A percentile compares a stretch with the other conserved stretches of the same genome.
Conservation (phyloP, 805 yeast species). For the Lachancea cidri region DNA sequence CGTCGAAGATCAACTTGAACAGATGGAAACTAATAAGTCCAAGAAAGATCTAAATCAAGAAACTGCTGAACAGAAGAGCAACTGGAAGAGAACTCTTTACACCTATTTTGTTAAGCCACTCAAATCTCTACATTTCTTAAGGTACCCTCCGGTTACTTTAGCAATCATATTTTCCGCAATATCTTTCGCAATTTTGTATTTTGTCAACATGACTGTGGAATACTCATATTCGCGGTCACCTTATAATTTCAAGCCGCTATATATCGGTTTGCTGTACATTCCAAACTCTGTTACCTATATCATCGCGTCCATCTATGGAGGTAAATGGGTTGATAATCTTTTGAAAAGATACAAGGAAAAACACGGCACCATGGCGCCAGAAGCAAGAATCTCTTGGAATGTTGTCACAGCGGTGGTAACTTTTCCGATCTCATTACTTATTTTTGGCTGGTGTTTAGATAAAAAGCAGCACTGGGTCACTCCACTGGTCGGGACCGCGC, state of each 20-base stretch:
- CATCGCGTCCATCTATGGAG: slow-evolving; percentile 73
- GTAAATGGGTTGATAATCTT: slow-evolving; percentile 68
- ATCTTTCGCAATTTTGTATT: slow-evolving; percentile 66
- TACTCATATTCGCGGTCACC: slow-evolving; percentile 58
- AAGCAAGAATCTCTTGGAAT: slow-evolving; percentile 73
- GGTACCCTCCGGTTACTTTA: slow-evolving; percentile 69
- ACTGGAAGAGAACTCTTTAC: slow-evolving; percentile 33
- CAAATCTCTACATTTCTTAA: slow-evolving; percentile 53
- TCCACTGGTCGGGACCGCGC: slow-evolving; percentile 75
- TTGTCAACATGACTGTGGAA: slow-evolving; percentile 70
- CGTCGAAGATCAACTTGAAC: slow-evolving; percentile 23
- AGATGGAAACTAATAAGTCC: slow-evolving; percentile 11
- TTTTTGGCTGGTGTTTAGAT: slow-evolving; percentile 80
- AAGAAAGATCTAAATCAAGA: slow-evolving; percentile 1
- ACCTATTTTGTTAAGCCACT: slow-evolving; percentile 53
- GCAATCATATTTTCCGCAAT: slow-evolving; percentile 63
- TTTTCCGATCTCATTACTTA: slow-evolving; percentile 59
- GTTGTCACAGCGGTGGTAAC: slow-evolving; percentile 57
- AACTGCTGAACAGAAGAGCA: slow-evolving; percentile 10
- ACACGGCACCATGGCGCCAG: slow-evolving; percentile 67
- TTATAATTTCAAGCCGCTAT: slow-evolving; percentile 59
- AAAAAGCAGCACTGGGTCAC: slow-evolving; percentile 65
- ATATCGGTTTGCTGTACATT: slow-evolving; percentile 70
- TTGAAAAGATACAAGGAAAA: slow-evolving; percentile 49
- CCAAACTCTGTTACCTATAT: slow-evolving; percentile 80